Percentiles rank a stretch among this genome's conserved stretches.
Conservation (phyloP, 1,284 basidiomycete species). For the Naganishia sp. region DNA sequence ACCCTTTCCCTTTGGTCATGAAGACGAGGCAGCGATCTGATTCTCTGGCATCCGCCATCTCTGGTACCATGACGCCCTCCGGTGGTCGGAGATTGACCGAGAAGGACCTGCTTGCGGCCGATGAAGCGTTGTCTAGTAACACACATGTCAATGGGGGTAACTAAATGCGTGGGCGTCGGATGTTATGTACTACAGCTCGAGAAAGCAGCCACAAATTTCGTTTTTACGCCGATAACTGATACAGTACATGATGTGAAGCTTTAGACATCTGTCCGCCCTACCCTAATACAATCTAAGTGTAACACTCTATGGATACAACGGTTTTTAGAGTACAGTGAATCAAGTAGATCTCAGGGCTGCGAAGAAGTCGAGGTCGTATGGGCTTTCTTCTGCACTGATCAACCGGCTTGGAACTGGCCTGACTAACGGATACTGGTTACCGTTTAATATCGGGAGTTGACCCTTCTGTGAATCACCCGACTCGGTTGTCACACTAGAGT, state of each 20-base stretch:
- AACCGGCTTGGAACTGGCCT: not conserved
- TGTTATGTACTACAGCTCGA: not conserved
- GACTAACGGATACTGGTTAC: not conserved
- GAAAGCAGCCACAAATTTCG: not conserved
- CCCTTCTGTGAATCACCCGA: conserved; percentile 15
- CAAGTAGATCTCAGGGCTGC: not conserved
- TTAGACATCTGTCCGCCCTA: too few relatives aligned
- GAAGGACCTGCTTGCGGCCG: conserved; percentile 76
- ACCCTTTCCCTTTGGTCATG: conserved; percentile 90
- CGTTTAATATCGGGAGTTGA: not conserved
- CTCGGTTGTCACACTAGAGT: conserved; percentile 5
- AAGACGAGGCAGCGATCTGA: conserved; percentile 85
- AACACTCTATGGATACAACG: conserved; percentile 5
- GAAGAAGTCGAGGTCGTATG: not conserved
- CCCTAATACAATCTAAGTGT: too few relatives aligned
- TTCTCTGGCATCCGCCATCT: conserved; percentile 66
- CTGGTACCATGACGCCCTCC: conserved; percentile 84
- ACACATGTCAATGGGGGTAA: conserved; percentile 37
- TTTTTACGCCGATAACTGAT: not conserved
- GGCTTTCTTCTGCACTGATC: not conserved
- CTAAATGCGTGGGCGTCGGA: not conserved
- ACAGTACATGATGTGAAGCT: not conserved
- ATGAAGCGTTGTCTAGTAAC: conserved; percentile 66
- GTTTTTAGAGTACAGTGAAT: too few relatives aligned
- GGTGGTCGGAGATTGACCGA: conserved; percentile 78